These are phyloP conservation scores for Ophiostoma montium DNA, from an alignment of 2,329 filamentous ascomycete genomes.

Conservation along the genomic window DNA sequence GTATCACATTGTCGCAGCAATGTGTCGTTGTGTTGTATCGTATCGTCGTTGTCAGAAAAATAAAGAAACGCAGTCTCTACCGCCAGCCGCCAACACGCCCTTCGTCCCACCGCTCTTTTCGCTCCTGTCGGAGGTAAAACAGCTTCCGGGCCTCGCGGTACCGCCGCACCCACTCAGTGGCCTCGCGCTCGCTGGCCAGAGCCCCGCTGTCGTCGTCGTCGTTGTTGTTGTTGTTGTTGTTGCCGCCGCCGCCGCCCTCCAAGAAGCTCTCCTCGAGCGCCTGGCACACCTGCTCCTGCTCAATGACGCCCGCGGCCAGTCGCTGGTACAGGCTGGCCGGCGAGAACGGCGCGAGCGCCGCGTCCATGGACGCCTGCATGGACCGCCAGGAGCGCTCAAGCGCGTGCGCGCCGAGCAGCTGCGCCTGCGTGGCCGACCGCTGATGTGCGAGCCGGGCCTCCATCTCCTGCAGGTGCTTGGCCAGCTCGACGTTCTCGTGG, in stretches of 20 bases:
- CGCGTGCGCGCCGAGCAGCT: conserved; percentile 68
- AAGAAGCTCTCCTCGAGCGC: conserved; percentile 90
- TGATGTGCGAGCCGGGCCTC: conserved; percentile 44
- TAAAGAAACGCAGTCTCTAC: conserved; percentile 23
- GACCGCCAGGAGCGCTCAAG: conserved; percentile 86
- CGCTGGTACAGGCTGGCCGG: conserved; percentile 77
- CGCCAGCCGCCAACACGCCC: conserved; percentile 90
- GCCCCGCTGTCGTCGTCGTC: conserved; percentile 16
- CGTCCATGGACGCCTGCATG: conserved; percentile 81
- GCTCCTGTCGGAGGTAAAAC: conserved; percentile 68
- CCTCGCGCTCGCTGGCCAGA: conserved; percentile 63
- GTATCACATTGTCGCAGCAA: background rate
- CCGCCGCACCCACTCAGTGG: conserved; percentile 67
- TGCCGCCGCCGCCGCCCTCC: conserved; percentile 42
- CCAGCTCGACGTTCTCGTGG: conserved; percentile 56
- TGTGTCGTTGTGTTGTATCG: background rate
- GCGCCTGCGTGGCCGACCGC: conserved; percentile 61
- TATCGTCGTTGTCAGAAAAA: background rate
- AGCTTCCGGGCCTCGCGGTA: conserved; percentile 69
- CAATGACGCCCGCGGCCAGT: conserved; percentile 58
- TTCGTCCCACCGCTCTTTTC: conserved; percentile 91
- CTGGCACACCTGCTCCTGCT: conserved; percentile 68
- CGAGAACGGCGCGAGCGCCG: conserved; percentile 68
- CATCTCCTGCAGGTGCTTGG: conserved; percentile 44
- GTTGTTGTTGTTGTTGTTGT: too few relatives aligned